Evolutionary conservation across 176 grass and related monocot genomes (phyloP), one percentile per base, ranked within the genome.

Genomic region (Tuctoria greenei): DNA sequence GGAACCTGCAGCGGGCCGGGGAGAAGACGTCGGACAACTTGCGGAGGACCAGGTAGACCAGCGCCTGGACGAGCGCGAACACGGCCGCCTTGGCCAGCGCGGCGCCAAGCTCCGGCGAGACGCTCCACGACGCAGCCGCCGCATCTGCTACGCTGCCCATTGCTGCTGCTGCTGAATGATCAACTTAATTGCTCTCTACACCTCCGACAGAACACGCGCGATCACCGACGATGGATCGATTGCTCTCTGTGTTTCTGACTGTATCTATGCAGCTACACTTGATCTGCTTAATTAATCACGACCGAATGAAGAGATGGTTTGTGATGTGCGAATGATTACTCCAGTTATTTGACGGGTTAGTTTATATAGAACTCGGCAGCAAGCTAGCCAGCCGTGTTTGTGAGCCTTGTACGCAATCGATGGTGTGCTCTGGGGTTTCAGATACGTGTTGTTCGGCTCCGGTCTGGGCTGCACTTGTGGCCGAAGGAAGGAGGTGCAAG

Each of bases 21-120:
- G 85, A 64, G 80, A 91, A 91, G 64, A 91, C 12, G 69, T 55
- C 77, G 0, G 89, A 88, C 0, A 85, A 88, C 66, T 82, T 85
- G 81, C 77, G 82, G 21, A 91, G 77, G 50, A 88, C 78, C 1
- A 88, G 78, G 76, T 85, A 91, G 5, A 91, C 85, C 66, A 91
- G 74, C 68, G 77, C 89, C 78, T 91, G 89, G 11, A 91, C 81
- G 10, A 88, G 7, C 66, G 31, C 58, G 75, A 91, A 91, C 64
- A 88, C 72, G 64, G 60, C 89, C 54, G 85, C 76, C 85, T 91
- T 88, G 1, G 26, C 73, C 78, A 85, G 76, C 71, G 67, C 72
- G 40, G n/a, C 72, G 52, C 61, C 80, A 26, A 83, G 75, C 75
- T 83, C 86, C 75, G 69, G 75, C 21, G 80, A 51, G 16, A 79